Evolutionary conservation across 768 basidiomycete species (phyloP).

Genomic region (Trametes cubensis): DNA sequence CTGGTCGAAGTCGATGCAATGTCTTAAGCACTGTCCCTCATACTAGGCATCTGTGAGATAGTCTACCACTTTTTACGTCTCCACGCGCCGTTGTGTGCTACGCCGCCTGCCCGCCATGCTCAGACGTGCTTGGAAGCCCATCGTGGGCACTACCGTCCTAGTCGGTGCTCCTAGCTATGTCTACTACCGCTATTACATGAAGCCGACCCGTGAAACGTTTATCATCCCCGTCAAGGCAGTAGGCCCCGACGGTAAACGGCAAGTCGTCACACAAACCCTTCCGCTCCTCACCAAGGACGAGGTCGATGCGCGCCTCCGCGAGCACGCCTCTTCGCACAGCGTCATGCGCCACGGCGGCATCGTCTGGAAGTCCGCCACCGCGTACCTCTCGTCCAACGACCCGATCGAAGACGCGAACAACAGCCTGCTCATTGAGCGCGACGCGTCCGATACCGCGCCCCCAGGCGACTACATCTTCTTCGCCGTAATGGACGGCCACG

Average conservation of each 20-base stretch:
- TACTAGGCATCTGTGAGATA: too few species aligned
- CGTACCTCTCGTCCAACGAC: slow-evolving; percentile 80
- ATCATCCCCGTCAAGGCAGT: slow-evolving; percentile 57
- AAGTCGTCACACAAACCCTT: slow-evolving; percentile 55
- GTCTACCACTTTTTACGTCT: background rate
- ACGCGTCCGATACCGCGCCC: slow-evolving; percentile 57
- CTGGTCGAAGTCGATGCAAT: too few species aligned
- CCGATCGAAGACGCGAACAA: slow-evolving; percentile 91
- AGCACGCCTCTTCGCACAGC: slow-evolving; percentile 51
- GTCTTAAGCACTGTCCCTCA: too few species aligned
- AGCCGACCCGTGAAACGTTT: slow-evolving; percentile 48
- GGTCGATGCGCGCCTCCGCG: slow-evolving; percentile 59
- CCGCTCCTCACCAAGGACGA: slow-evolving; percentile 57
- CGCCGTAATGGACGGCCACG: slow-evolving; percentile 90
- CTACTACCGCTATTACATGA: slow-evolving; percentile 51
- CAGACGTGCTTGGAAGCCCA: slow-evolving; percentile 67
- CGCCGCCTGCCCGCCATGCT: slow-evolving; percentile 48
- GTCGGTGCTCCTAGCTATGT: slow-evolving; percentile 62
- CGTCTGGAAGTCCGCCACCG: slow-evolving; percentile 78
- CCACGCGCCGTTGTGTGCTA: background rate
- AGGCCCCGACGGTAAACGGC: slow-evolving; percentile 61
- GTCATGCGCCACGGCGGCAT: slow-evolving; percentile 55
- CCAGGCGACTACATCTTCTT: slow-evolving; percentile 83
- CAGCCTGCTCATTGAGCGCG: slow-evolving; percentile 64
- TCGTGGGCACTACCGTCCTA: slow-evolving; percentile 55